These are phyloP conservation scores for Yarrowia sp. DNA, from an alignment of 805 yeast species.

Conservation along the genomic window DNA sequence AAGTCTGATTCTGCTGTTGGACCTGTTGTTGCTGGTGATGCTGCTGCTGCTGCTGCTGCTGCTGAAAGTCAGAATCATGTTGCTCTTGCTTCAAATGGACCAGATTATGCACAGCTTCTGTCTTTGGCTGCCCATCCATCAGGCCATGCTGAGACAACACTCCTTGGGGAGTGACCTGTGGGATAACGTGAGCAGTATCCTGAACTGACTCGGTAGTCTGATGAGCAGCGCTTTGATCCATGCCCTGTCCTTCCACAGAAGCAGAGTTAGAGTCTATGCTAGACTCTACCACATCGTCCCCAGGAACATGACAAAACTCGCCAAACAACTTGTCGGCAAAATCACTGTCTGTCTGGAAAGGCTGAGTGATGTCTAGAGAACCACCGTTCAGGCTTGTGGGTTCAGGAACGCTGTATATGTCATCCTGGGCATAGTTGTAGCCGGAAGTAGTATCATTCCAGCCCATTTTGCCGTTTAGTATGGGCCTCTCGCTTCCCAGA, in stretches of 20 bases:
- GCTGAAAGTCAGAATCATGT: background rate
- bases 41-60: background rate
- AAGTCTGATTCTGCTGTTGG: background rate
- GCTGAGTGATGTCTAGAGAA: background rate
- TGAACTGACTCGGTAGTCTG: no score
- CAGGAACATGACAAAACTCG: background rate
- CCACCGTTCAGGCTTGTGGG: background rate
- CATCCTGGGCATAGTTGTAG: background rate
- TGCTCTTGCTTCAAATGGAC: no score
- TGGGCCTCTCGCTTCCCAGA: background rate
- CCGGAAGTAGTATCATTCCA: background rate
- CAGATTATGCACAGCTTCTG: background rate
- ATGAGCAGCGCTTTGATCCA: no score
- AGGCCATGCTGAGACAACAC: constrained; percentile 3
- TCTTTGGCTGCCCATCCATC: background rate
- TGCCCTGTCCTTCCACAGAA: background rate
- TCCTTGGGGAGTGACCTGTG: background rate
- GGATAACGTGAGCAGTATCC: no score
- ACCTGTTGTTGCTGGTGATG: background rate
- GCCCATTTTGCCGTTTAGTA: background rate
- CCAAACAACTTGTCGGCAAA: background rate
- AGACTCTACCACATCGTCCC: background rate
- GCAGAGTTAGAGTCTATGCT: background rate
- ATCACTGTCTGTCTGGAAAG: background rate
- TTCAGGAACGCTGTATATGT: background rate